These are phyloP conservation scores for Didymella pinodella DNA, from an alignment of 2,329 filamentous ascomycete species.

Conservation along the genomic window DNA sequence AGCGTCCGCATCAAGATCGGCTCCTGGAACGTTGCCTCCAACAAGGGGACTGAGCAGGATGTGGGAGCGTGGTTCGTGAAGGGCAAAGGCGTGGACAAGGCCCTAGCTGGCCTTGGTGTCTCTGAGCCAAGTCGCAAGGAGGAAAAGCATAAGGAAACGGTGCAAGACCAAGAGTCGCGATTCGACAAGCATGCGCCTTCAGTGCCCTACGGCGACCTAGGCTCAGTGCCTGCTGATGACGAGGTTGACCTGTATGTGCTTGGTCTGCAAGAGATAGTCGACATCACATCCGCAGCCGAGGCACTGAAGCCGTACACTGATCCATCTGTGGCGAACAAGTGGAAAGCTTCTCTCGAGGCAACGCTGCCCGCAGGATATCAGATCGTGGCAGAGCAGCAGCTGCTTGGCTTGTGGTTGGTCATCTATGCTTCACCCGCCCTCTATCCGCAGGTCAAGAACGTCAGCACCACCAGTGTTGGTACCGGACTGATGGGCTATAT, in stretches of 20 bases:
- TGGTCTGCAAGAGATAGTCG: conserved; percentile 90
- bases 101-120: conserved; percentile 63
- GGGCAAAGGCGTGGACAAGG: conserved; percentile 73
- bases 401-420: conserved; percentile 83
- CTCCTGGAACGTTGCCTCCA: conserved; percentile 92
- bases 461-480: conserved; percentile 83
- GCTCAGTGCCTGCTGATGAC: conserved; percentile 63
- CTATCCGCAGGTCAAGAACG: conserved; percentile 75
- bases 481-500: conserved; percentile 92
- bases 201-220: conserved; percentile 56
- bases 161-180: conserved; percentile 58
- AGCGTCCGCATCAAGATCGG: conserved; percentile 87
- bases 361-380: conserved; percentile 80
- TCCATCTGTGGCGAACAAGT: conserved; percentile 73
- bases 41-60: conserved; percentile 86
- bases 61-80: conserved; percentile 87
- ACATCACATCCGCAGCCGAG: conserved; percentile 80
- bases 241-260: conserved; percentile 90
- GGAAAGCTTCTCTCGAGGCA: conserved; percentile 78
- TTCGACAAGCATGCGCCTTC: conserved; percentile 54
- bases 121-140: conserved; percentile 38
- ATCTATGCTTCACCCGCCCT: conserved; percentile 85
- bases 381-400: conserved; percentile 80
- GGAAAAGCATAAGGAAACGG: conserved; percentile 53
- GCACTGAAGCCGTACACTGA: conserved; percentile 81